Evolutionary conservation across 2,329 filamentous ascomycete species (phyloP).

Genomic region (Lecanicillium sp.): DNA sequence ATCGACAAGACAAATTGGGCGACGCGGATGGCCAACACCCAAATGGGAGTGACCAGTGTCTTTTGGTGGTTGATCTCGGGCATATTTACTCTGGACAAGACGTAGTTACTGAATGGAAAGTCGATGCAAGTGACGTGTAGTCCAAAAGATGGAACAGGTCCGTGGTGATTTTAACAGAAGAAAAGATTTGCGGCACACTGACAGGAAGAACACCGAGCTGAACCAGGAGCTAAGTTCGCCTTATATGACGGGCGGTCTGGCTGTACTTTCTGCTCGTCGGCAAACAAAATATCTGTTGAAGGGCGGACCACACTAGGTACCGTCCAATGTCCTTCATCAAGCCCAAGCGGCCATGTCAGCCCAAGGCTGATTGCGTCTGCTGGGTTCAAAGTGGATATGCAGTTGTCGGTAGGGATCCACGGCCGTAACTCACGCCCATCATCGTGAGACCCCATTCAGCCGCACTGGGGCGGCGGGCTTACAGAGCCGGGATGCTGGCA

Average conservation of each 20-base stretch:
- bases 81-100: too few species aligned
- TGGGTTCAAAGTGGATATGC: neutral
- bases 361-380: constrained; percentile 5
- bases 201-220: too few species aligned
- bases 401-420: constrained; percentile 12
- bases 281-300: neutral
- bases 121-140: neutral
- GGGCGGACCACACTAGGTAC: constrained; percentile 1
- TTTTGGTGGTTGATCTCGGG: constrained; percentile 26
- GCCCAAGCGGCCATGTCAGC: constrained; percentile 1
- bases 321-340: neutral
- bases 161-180: too few species aligned
- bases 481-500: too few species aligned
- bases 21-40: constrained; percentile 36
- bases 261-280: too few species aligned
- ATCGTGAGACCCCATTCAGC: constrained; percentile 4
- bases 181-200: too few species aligned
- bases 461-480: constrained; percentile 4
- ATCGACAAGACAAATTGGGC: constrained; percentile 37
- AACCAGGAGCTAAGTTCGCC: too few species aligned
- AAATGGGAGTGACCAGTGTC: constrained; percentile 25
- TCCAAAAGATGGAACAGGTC: too few species aligned
- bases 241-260: too few species aligned
- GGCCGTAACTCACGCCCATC: neutral
- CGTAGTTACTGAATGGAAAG: constrained; percentile 17